These are phyloP conservation scores for Metschnikowia gelsemii DNA, from an alignment of 805 yeast genomes.

Conservation along the genomic window DNA sequence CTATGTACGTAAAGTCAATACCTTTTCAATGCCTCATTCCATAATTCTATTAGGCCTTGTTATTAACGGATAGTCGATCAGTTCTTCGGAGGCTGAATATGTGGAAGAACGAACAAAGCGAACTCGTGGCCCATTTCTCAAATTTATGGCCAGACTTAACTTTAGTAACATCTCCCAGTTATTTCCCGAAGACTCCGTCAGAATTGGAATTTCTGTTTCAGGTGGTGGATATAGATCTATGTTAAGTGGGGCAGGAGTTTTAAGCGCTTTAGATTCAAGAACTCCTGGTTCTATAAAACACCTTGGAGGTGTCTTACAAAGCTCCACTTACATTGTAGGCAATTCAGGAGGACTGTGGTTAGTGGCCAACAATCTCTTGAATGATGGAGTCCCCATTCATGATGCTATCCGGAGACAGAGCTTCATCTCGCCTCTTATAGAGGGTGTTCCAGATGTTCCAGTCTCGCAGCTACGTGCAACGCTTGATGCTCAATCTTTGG, in stretches of 20 bases:
- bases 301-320: slow-evolving; percentile 54
- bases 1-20: slow-evolving; percentile 9
- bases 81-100: slow-evolving; percentile 26
- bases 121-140: slow-evolving; percentile 29
- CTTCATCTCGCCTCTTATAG: slow-evolving; percentile 47
- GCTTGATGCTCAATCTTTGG: slow-evolving; percentile 35
- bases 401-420: slow-evolving; percentile 22
- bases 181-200: slow-evolving; percentile 15
- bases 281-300: slow-evolving; percentile 33
- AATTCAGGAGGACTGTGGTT: slow-evolving; percentile 76
- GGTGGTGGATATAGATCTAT: slow-evolving; percentile 62
- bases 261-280: slow-evolving; percentile 51
- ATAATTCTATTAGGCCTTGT: not conserved
- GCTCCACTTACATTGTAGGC: slow-evolving; percentile 58
- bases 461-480: slow-evolving; percentile 15
- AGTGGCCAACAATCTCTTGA: slow-evolving; percentile 45
- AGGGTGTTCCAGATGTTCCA: slow-evolving; percentile 58
- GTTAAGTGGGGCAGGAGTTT: slow-evolving; percentile 56
- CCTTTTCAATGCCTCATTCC: not conserved
- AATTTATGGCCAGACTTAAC: slow-evolving; percentile 25
- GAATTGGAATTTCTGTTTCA: slow-evolving; percentile 43
- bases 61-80: slow-evolving; percentile 11
- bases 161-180: slow-evolving; percentile 1
- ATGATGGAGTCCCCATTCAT: slow-evolving; percentile 30
- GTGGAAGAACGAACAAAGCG: slow-evolving; percentile 27